Conservation (phyloP, 345 rosid genomes). For the Trapa bicornis region DNA sequence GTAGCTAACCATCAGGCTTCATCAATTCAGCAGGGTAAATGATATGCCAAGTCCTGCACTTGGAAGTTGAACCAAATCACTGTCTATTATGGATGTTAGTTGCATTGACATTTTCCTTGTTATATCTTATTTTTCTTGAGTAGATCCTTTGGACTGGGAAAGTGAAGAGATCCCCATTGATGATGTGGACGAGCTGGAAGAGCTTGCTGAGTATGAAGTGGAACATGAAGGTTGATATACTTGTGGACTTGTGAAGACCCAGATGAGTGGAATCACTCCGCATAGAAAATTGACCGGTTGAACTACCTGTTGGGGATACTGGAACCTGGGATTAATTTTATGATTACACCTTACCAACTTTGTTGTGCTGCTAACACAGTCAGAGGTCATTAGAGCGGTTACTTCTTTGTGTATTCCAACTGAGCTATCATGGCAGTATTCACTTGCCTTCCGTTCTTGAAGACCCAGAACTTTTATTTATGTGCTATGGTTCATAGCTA, state of each 20-base stretch:
- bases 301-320: neutral
- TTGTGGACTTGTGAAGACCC: conserved; percentile 5
- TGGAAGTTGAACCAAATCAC: neutral
- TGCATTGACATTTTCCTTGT: neutral
- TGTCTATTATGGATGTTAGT: neutral
- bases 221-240: conserved; percentile 15
- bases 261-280: neutral
- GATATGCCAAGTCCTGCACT: neutral
- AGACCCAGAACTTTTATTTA: neutral
- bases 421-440: neutral
- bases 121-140: neutral
- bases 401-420: neutral
- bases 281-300: neutral
- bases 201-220: conserved; percentile 22
- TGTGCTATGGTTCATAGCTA: neutral
- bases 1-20: conserved; percentile 17
- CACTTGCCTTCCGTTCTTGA: neutral
- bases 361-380: neutral
- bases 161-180: conserved; percentile 65
- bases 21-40: conserved; percentile 30
- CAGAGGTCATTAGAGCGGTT: neutral
- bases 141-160: conserved; percentile 26
- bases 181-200: conserved; percentile 64
- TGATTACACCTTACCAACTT: neutral
- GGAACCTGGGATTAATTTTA: neutral